A percentile compares a stretch with the other conserved stretches of the same genome.
Conservation (phyloP, 1,284 basidiomycete genomes). For the Cryptococcus wingfieldii region DNA sequence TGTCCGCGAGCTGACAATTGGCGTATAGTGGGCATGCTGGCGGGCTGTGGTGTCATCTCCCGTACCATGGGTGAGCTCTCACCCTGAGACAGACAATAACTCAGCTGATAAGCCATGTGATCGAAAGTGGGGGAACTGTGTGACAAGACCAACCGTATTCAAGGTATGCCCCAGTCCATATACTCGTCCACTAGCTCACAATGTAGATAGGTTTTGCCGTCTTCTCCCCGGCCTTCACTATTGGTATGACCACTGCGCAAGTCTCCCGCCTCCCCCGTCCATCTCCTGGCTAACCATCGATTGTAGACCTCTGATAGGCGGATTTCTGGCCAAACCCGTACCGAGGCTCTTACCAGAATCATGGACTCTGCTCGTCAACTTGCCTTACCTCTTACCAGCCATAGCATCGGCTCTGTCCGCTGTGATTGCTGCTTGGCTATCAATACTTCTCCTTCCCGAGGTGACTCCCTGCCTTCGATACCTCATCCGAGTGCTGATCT, state of each 20-base stretch:
- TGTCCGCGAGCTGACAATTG: neutral
- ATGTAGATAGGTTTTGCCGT: constrained; percentile 28
- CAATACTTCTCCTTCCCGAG: constrained; percentile 34
- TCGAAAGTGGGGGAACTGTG: constrained; percentile 27
- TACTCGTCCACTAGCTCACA: neutral
- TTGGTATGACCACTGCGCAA: constrained; percentile 36
- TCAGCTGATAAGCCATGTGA: no score
- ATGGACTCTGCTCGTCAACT: constrained; percentile 20
- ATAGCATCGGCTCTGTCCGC: constrained; percentile 24
- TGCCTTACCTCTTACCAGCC: constrained; percentile 41
- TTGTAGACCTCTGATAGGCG: constrained; percentile 35
- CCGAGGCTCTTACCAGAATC: constrained; percentile 26
- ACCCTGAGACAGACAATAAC: no score
- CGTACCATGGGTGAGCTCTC: constrained; percentile 30
- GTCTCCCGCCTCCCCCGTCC: constrained; percentile 1
- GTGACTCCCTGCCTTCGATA: constrained; percentile 8
- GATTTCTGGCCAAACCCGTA: constrained; percentile 34
- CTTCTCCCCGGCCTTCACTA: constrained; percentile 34
- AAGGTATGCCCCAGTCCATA: constrained; percentile 17
- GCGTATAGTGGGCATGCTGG: constrained; percentile 29
- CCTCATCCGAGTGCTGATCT: neutral
- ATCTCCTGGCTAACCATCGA: neutral
- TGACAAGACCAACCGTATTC: constrained; percentile 35
- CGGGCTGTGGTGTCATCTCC: constrained; percentile 37
- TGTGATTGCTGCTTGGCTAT: constrained; percentile 15